Evolutionary conservation across 2,329 filamentous ascomycete genomes (phyloP).

Genomic region (Monilinia fructigena): DNA sequence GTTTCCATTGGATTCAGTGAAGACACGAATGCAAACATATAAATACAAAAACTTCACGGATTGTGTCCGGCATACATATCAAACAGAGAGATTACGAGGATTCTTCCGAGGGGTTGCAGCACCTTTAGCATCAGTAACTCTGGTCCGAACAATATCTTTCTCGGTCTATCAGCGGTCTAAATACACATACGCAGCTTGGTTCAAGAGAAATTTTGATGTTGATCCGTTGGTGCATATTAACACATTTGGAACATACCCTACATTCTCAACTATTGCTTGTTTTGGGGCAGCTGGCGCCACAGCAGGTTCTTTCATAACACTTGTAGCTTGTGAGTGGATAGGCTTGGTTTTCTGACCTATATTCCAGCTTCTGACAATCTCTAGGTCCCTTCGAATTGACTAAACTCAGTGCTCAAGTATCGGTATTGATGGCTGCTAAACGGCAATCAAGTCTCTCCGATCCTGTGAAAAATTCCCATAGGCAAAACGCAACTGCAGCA

Average conservation of each 20-base stretch:
- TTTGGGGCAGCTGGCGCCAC: conserved; percentile 77
- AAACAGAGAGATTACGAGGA: conserved; percentile 66
- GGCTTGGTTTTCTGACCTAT: conserved; percentile 1
- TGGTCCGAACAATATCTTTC: conserved; percentile 75
- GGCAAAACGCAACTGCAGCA: conserved; percentile 44
- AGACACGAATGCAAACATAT: conserved; percentile 87
- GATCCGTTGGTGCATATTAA: conserved; percentile 75
- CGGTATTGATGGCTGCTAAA: conserved; percentile 68
- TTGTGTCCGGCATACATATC: conserved; percentile 74
- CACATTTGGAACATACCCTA: conserved; percentile 68
- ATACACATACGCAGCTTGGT: conserved; percentile 68
- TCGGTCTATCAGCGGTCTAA: conserved; percentile 78
- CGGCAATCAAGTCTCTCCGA: conserved; percentile 44
- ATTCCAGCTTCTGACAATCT: conserved; percentile 24
- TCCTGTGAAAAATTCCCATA: conserved; percentile 31
- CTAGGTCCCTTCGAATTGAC: conserved; percentile 80
- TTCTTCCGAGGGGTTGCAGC: conserved; percentile 83
- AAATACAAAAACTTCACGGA: conserved; percentile 72
- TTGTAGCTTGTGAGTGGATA: conserved; percentile 65
- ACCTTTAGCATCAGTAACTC: conserved; percentile 75
- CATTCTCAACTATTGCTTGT: conserved; percentile 68
- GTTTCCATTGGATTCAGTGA: conserved; percentile 85
- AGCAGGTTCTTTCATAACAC: conserved; percentile 75
- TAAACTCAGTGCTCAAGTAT: conserved; percentile 85
- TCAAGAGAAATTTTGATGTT: conserved; percentile 63